Conservation (phyloP, 192 early-diverging fungal species). For the Phlyctochytrium planicorne region DNA sequence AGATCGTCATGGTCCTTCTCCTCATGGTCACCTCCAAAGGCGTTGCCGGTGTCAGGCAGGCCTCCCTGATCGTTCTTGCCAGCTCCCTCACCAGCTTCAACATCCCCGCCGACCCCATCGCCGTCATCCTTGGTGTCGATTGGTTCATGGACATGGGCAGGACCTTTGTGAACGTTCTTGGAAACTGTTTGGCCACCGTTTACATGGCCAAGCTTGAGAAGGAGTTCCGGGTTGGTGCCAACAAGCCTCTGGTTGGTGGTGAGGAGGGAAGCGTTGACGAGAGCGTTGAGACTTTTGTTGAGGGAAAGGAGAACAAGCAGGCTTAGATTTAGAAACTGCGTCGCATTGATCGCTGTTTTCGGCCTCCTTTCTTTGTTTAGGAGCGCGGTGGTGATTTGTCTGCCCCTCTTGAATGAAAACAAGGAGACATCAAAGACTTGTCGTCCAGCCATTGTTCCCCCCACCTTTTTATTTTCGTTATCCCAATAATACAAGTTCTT, state of each 20-base stretch:
- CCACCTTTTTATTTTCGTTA: too few relatives aligned
- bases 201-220: slow-evolving; percentile 70
- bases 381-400: too few relatives aligned
- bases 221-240: slow-evolving; percentile 44
- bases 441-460: too few relatives aligned
- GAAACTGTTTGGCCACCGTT: slow-evolving; percentile 68
- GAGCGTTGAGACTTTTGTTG: too few relatives aligned
- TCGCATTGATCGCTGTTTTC: too few relatives aligned
- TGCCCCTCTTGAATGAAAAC: too few relatives aligned
- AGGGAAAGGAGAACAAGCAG: too few relatives aligned
- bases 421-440: too few relatives aligned
- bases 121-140: slow-evolving; percentile 70
- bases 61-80: slow-evolving; percentile 60
- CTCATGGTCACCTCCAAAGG: slow-evolving; percentile 69
- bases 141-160: slow-evolving; percentile 77
- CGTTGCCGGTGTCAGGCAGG: slow-evolving; percentile 51
- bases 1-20: slow-evolving; percentile 65
- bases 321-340: too few relatives aligned
- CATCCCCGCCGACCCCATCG: slow-evolving; percentile 57
- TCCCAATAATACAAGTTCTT: too few relatives aligned
- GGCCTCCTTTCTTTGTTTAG: too few relatives aligned
- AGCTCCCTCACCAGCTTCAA: slow-evolving; percentile 52
- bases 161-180: slow-evolving; percentile 64
- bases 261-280: background rate
- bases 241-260: background rate